Conservation (phyloP, 1,139 yeast species). For the Nakaseomyces delphensis region DNA sequence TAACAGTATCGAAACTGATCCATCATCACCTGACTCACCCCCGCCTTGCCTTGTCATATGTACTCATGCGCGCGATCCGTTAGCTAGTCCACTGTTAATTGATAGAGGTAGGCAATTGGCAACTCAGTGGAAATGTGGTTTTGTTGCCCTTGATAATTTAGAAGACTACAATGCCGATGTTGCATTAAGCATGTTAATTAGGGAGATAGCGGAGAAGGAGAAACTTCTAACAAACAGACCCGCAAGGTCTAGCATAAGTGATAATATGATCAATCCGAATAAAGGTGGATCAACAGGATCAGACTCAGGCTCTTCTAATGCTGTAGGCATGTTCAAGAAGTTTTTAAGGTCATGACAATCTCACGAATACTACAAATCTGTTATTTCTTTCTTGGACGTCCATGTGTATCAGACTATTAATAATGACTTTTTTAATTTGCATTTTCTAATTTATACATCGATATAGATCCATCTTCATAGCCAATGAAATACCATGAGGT, state of each 20-base stretch:
- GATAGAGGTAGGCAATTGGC: slow-evolving; percentile 51
- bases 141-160: slow-evolving; percentile 48
- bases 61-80: slow-evolving; percentile 47
- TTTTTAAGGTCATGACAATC: background rate
- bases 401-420: background rate
- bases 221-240: slow-evolving; percentile 17
- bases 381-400: background rate
- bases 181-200: slow-evolving; percentile 44
- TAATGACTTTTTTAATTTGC: slow-evolving; percentile 5
- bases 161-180: slow-evolving; percentile 45
- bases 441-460: slow-evolving; percentile 11
- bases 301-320: slow-evolving; percentile 1
- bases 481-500: slow-evolving; percentile 27
- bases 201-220: slow-evolving; percentile 48
- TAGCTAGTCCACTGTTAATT: slow-evolving; percentile 51
- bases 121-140: slow-evolving; percentile 53
- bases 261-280: background rate
- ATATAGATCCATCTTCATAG: slow-evolving; percentile 28
- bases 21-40: slow-evolving; percentile 42
- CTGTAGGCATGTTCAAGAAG: slow-evolving; percentile 5
- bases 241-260: background rate
- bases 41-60: slow-evolving; percentile 65
- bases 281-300: background rate
- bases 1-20: slow-evolving; percentile 34
- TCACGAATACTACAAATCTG: background rate